Evolutionary conservation across 73 alveolate genomes (phyloP), one percentile per base, ranked within the genome.

Genomic region (Stentor coeruleus): DNA sequence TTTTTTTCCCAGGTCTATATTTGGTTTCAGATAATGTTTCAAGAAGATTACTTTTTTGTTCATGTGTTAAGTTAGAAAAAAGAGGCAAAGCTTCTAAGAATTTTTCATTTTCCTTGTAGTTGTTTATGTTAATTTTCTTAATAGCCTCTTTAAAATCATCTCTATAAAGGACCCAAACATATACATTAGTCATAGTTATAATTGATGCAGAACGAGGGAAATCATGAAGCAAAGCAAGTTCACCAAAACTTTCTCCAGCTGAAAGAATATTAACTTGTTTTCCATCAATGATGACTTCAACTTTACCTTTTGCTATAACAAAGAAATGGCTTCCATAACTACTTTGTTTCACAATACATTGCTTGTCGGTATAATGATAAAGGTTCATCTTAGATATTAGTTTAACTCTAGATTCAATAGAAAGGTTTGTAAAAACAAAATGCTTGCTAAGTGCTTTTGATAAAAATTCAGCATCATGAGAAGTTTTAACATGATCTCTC

Each of bases 211-310:
- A 90, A 86, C 99, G 88, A 37, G 92, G 93, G 6, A 91, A 92
- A 88, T 95, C 92, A 82, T 95, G 94, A 59, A 95, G 88, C 31
- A 95, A 91, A 58, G 99, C 99, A 30, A 94, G 84, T 82, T 95
- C 99, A 40, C 99, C 99, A 87, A 95, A 95, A 55, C 97, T 93
- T 41, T 82, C 92, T n/a, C 97, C 97, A 3, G 95, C 92, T 39
- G 74, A 38, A 36, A 82, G 14, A 60, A 35, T 60, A 60, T 60
- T 60, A 14, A 60, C 80, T 60, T 26, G 11, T 60, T 35, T 60
- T 6, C 28, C 28, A 60, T 60, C 80, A 60, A 60, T 38, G 28
- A 60, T 28, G 41, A 60, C 80, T 28, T 60, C 80, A 11, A n/a
- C 37, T 14, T n/a, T 6, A 14, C 80, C 80, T 28, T n/a, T 60